Conservation (phyloP, 169 alveolate genomes). For the Plasmodium chabaudi region DNA sequence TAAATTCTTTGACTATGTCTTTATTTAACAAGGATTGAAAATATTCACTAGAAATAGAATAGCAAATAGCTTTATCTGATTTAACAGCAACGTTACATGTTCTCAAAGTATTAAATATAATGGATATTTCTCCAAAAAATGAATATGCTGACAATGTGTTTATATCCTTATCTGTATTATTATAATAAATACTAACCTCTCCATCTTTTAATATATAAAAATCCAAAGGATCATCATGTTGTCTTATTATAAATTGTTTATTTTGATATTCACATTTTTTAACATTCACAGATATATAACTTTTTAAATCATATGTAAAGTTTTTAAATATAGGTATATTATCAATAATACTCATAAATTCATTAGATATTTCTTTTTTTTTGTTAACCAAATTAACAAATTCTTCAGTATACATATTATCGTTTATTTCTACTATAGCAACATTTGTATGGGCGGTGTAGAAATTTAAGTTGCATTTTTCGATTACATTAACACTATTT, state of each 20-base stretch:
- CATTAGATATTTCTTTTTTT: slow-evolving; percentile 48
- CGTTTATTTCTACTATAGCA: slow-evolving; percentile 47
- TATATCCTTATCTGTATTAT: slow-evolving; percentile 30
- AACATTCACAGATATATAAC: slow-evolving; percentile 41
- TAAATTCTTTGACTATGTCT: slow-evolving; percentile 46
- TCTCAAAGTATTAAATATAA: slow-evolving; percentile 66
- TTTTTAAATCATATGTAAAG: slow-evolving; percentile 34
- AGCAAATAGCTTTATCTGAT: slow-evolving; percentile 65
- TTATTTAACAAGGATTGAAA: slow-evolving; percentile 46
- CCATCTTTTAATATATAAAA: slow-evolving; percentile 74
- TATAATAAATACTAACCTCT: slow-evolving; percentile 19
- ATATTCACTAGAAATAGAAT: slow-evolving; percentile 37
- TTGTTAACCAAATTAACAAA: slow-evolving; percentile 30
- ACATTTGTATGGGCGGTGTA: slow-evolving; percentile 58
- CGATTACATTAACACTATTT: slow-evolving; percentile 57
- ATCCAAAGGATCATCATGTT: slow-evolving; percentile 62
- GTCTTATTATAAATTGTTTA: slow-evolving; percentile 62
- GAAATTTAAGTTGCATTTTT: slow-evolving; percentile 5
- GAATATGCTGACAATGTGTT: slow-evolving; percentile 15
- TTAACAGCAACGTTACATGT: slow-evolving; percentile 49
- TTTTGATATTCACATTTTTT: slow-evolving; percentile 44
- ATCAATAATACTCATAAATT: slow-evolving; percentile 41
- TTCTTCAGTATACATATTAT: slow-evolving; percentile 13
- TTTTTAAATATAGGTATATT: slow-evolving; percentile 60
- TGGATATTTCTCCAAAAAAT: slow-evolving; percentile 70